A percentile compares a stretch with the other conserved stretches of the same genome.
Conservation (phyloP, 2,329 filamentous ascomycete species). For the Dothistroma septosporum region DNA sequence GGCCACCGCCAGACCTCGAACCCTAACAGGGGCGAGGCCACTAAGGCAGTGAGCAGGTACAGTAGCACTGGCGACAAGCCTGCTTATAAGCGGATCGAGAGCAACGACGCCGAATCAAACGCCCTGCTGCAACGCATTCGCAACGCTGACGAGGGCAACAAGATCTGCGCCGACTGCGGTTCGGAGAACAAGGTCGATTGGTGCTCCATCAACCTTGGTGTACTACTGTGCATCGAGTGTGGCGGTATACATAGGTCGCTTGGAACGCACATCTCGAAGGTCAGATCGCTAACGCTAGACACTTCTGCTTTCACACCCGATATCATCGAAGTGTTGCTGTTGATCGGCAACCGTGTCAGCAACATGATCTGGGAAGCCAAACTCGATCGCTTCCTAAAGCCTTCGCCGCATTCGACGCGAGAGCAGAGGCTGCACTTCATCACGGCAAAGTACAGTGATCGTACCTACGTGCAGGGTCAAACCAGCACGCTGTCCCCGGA, state of each 20-base stretch:
- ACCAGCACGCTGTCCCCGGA: conserved; percentile 66
- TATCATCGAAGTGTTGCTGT: conserved; percentile 87
- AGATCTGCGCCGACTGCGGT: conserved; percentile 89
- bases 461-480: conserved; percentile 71
- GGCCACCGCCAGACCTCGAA: conserved; percentile 49
- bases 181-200: conserved; percentile 92
- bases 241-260: conserved; percentile 95
- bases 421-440: conserved; percentile 95
- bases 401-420: conserved; percentile 69
- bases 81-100: conserved; percentile 64
- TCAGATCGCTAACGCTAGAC: conserved; percentile 90
- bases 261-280: conserved; percentile 95
- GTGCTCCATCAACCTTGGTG: conserved; percentile 97
- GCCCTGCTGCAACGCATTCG: conserved; percentile 82
- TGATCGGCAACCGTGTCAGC: conserved; percentile 88
- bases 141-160: conserved; percentile 87
- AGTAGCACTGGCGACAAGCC: conserved; percentile 90
- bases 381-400: conserved; percentile 70
- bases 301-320: conserved; percentile 95
- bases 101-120: conserved; percentile 69
- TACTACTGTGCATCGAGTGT: conserved; percentile 95
- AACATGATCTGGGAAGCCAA: conserved; percentile 96
- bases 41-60: conserved; percentile 67
- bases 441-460: conserved; percentile 87
- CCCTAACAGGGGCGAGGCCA: conserved; percentile 38